A percentile compares a stretch with the other conserved stretches of the same genome.
phyloP scores from a whole-genome alignment of 2,329 filamentous ascomycete genomes.

The Xylaria sp. region DNA sequence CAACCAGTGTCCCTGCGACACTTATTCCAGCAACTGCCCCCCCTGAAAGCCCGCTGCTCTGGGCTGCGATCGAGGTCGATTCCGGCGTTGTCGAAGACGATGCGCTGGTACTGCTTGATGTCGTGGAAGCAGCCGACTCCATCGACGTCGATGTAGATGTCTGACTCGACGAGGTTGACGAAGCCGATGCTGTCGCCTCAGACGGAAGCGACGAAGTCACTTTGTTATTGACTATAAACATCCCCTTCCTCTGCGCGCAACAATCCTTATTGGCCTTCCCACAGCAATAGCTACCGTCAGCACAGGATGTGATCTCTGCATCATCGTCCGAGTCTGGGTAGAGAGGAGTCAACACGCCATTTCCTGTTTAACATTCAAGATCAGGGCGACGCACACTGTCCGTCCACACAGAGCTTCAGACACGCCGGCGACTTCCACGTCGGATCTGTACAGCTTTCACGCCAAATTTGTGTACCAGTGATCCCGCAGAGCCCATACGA shows the following conservation, averaged over 20 bases:
- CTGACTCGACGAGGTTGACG: not conserved
- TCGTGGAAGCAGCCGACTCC: not conserved
- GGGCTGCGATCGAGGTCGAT: not conserved
- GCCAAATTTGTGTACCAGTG: not conserved
- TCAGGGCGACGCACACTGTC: not conserved
- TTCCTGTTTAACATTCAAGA: not conserved
- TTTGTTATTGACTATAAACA: not conserved
- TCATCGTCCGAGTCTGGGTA: not conserved
- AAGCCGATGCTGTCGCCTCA: not conserved
- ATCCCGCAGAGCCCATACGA: not conserved
- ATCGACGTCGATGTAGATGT: not conserved
- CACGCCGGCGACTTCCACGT: constrained; percentile 3
- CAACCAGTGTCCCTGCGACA: not conserved
- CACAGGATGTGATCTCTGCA: constrained; percentile 1
- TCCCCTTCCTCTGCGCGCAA: not conserved
- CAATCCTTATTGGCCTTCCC: not conserved
- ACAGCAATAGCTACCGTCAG: constrained; percentile 4
- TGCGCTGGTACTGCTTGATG: not conserved
- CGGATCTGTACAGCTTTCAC: constrained; percentile 3
- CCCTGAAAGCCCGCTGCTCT: not conserved
- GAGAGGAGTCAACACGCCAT: not conserved
- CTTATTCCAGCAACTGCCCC: not conserved
- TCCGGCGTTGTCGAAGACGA: not conserved
- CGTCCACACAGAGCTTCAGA: not conserved
- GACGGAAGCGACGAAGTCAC: not conserved